Evolutionary conservation across 1,139 yeast species (phyloP).

Genomic region (Ogataea hybrid): DNA sequence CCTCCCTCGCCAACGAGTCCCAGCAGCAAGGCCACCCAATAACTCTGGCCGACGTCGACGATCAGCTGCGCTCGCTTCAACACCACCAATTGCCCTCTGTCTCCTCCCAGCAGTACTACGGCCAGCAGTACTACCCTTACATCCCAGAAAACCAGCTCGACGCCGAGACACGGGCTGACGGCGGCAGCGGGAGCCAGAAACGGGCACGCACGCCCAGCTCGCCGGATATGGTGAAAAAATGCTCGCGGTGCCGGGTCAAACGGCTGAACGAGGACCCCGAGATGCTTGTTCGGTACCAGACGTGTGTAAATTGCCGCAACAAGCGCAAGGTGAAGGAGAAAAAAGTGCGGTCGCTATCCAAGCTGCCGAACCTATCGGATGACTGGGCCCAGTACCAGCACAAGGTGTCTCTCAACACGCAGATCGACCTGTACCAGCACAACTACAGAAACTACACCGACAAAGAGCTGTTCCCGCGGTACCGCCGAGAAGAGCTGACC

Average conservation of each 20-base stretch:
- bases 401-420: constrained; percentile 33
- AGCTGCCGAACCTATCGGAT: constrained; percentile 31
- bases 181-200: constrained; percentile 2
- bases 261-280: constrained; percentile 33
- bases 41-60: constrained; percentile 24
- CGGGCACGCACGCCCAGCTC: constrained; percentile 7
- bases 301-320: constrained; percentile 38
- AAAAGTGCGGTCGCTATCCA: constrained; percentile 27
- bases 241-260: constrained; percentile 42
- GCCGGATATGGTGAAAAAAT: constrained; percentile 31
- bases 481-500: constrained; percentile 30
- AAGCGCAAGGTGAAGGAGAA: constrained; percentile 36
- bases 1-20: constrained; percentile 6
- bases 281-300: constrained; percentile 37
- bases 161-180: constrained; percentile 8
- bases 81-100: constrained; percentile 11
- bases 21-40: constrained; percentile 13
- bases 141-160: constrained; percentile 15
- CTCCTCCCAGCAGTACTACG: constrained; percentile 15
- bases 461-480: constrained; percentile 32
- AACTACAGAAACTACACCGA: constrained; percentile 34
- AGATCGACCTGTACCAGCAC: constrained; percentile 34
- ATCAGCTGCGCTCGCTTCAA: constrained; percentile 19
- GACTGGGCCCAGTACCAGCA: constrained; percentile 33
- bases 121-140: constrained; percentile 19